These are phyloP conservation scores for Knufia petricola DNA, from an alignment of 2,329 filamentous ascomycete species.

Conservation along the genomic window DNA sequence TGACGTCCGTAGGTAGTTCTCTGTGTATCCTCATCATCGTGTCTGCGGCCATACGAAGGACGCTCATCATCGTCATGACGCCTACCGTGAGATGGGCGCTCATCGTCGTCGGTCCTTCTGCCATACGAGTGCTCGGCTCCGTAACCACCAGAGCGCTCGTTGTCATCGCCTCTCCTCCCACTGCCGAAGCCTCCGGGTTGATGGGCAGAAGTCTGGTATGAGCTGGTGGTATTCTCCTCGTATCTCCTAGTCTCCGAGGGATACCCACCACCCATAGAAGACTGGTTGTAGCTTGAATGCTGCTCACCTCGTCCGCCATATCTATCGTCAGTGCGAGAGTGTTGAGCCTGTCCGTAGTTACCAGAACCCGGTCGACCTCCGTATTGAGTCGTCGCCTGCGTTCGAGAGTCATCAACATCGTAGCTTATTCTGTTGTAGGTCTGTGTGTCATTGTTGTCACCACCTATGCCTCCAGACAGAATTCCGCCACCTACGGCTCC, in stretches of 20 bases:
- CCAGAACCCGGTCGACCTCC: slow-evolving; percentile 17
- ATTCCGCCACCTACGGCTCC: slow-evolving; percentile 43
- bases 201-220: slow-evolving; percentile 1
- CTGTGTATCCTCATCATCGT: background rate
- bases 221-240: slow-evolving; percentile 8
- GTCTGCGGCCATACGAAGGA: slow-evolving; percentile 9
- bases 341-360: slow-evolving; percentile 34
- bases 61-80: slow-evolving; percentile 17
- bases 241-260: slow-evolving; percentile 14
- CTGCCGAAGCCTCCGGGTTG: slow-evolving; percentile 9
- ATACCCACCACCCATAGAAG: slow-evolving; percentile 14
- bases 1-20: slow-evolving; percentile 10
- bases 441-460: slow-evolving; percentile 47
- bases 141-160: slow-evolving; percentile 16
- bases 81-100: slow-evolving; percentile 12
- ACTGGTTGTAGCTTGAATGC: slow-evolving; percentile 20
- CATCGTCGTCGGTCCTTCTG: slow-evolving; percentile 15
- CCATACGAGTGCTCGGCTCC: slow-evolving; percentile 15
- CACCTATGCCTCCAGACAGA: slow-evolving; percentile 45
- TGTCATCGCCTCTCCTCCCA: slow-evolving; percentile 11
- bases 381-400: slow-evolving; percentile 48
- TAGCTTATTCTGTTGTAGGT: slow-evolving; percentile 46
- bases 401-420: slow-evolving; percentile 52
- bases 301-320: slow-evolving; percentile 15
- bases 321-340: slow-evolving; percentile 21